Evolutionary conservation across 2,329 filamentous ascomycete species (phyloP).

Genomic region (Aspergillus neoniger): DNA sequence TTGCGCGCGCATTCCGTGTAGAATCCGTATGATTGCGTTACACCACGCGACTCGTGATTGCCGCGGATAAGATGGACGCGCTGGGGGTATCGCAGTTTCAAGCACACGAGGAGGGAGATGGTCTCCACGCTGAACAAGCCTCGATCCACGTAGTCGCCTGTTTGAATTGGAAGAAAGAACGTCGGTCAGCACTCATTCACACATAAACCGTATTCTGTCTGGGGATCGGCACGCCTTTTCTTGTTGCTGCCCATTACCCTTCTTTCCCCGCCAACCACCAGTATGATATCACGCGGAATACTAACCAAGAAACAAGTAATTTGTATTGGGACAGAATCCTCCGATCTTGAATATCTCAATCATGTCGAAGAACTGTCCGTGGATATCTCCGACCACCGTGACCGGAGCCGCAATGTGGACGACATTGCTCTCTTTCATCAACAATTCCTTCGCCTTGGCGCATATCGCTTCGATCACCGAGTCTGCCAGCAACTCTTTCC

Average conservation of each 20-base stretch:
- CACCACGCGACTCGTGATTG: slow-evolving; percentile 95
- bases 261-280: neutral
- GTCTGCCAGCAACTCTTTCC: slow-evolving; percentile 94
- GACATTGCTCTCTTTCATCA: slow-evolving; percentile 99
- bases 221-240: neutral
- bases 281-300: neutral
- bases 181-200: slow-evolving; percentile 4
- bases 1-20: slow-evolving; percentile 98
- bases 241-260: neutral
- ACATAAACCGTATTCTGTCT: neutral
- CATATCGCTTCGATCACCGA: slow-evolving; percentile 99
- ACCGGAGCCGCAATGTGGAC: slow-evolving; percentile 95
- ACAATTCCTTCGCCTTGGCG: slow-evolving; percentile 95
- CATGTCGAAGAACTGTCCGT: slow-evolving; percentile 98
- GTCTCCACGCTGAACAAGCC: slow-evolving; percentile 99
- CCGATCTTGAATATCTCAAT: slow-evolving; percentile 99
- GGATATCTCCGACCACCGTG: slow-evolving; percentile 96
- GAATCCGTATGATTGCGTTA: slow-evolving; percentile 98
- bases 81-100: slow-evolving; percentile 94
- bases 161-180: neutral
- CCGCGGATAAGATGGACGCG: slow-evolving; percentile 95
- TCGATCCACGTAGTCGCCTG: slow-evolving; percentile 96
- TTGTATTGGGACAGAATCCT: slow-evolving; percentile 94
- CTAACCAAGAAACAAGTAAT: slow-evolving; percentile 92
- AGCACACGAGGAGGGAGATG: slow-evolving; percentile 93